Evolutionary conservation across 352 stramenopile genomes (phyloP).

Genomic region (Thalassiosira livingstoniorum): DNA sequence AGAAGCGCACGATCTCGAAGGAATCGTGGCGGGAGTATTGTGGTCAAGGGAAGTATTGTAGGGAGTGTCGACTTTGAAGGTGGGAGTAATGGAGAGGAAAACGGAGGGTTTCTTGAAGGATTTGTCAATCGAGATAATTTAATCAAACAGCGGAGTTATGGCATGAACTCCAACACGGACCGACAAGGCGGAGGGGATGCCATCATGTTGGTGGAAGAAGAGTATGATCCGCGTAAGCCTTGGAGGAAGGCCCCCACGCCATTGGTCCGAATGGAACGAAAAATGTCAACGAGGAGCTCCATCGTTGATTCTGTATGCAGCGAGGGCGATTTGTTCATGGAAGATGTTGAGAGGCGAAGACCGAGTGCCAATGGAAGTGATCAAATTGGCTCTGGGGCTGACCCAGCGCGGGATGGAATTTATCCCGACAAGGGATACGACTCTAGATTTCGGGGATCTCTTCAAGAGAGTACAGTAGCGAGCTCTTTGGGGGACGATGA

Average conservation of each 20-base stretch:
- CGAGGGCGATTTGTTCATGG: no score
- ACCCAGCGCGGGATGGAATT: no score
- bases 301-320: no score
- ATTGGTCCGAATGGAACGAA: no score
- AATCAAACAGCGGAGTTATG: background rate
- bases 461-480: no score
- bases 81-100: background rate
- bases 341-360: background rate
- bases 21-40: background rate
- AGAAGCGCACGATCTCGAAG: background rate
- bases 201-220: background rate
- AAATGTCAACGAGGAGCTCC: no score
- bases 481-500: background rate
- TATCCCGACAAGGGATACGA: no score
- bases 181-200: conserved; percentile 7
- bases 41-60: background rate
- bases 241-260: conserved; percentile 5
- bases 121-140: background rate
- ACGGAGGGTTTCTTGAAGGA: background rate
- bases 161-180: no score
- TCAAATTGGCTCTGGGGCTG: background rate
- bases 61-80: background rate
- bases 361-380: background rate
- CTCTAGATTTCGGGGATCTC: no score
- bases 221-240: conserved; percentile 6